Percentiles rank a stretch among this genome's conserved stretches.
phyloP scores from a whole-genome alignment of 140 eudicot genomes.

The Cichorium intybus region DNA sequence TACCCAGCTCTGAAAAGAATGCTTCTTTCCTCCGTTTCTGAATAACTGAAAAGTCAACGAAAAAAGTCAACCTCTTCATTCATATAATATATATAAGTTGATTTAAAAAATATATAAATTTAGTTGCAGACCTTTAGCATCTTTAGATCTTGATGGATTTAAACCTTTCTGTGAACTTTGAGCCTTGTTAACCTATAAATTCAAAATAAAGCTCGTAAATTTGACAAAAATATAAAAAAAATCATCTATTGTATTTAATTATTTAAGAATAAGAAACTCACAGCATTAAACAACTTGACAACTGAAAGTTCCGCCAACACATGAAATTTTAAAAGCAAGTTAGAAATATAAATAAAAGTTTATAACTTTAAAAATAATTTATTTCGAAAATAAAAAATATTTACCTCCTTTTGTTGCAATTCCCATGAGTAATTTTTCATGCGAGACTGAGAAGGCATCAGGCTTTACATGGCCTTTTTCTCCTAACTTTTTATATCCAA shows the following conservation, averaged over 20 bases:
- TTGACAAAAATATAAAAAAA: too few relatives aligned
- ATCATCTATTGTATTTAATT: too few relatives aligned
- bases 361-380: not conserved
- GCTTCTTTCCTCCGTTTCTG: constrained; percentile 74
- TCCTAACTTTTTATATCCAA: constrained; percentile 45
- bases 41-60: constrained; percentile 42
- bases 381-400: not conserved
- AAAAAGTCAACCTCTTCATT: constrained; percentile 6
- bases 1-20: constrained; percentile 79
- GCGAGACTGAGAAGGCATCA: constrained; percentile 61
- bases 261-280: constrained; percentile 56
- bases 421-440: constrained; percentile 72
- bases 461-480: constrained; percentile 95
- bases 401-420: constrained; percentile 97
- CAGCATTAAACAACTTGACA: constrained; percentile 91
- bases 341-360: constrained; percentile 16
- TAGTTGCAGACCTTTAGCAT: constrained; percentile 67
- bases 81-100: not conserved
- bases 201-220: too few relatives aligned
- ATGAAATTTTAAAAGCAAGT: constrained; percentile 21
- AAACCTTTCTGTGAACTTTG: constrained; percentile 80
- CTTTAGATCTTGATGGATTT: constrained; percentile 76
- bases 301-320: constrained; percentile 48
- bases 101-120: not conserved
- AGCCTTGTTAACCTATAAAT: constrained; percentile 80